Evolutionary conservation across 2,329 filamentous ascomycete genomes (phyloP).

Genomic region (Basipetospora chlamydospora): DNA sequence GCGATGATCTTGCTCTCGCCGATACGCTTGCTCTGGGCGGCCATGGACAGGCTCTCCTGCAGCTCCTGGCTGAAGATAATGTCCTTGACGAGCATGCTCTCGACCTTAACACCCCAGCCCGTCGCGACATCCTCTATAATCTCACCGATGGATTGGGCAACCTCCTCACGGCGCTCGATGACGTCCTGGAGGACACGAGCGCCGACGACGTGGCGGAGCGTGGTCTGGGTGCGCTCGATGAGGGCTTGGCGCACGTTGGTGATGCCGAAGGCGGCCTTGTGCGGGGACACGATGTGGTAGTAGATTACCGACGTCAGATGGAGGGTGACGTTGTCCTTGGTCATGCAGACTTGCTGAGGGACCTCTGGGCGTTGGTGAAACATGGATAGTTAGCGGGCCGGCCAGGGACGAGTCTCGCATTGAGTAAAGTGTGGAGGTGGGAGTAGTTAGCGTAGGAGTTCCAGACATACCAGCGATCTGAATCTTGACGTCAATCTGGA

Average conservation of each 20-base stretch:
- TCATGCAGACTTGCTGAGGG: conserved; percentile 95
- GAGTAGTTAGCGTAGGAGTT: conserved; percentile 11
- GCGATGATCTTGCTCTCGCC: conserved; percentile 98
- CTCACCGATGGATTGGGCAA: conserved; percentile 86
- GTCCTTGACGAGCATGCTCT: conserved; percentile 98
- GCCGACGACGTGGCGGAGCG: conserved; percentile 88
- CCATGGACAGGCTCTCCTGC: conserved; percentile 95
- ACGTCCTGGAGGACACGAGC: conserved; percentile 93
- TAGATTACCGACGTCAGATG: conserved; percentile 95
- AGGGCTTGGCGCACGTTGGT: conserved; percentile 91
- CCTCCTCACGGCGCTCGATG: conserved; percentile 94
- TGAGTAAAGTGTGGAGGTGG: conserved; percentile 5
- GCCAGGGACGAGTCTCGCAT: too few relatives aligned
- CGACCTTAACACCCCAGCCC: conserved; percentile 90
- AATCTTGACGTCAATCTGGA: conserved; percentile 96
- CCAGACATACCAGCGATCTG: conserved; percentile 56
- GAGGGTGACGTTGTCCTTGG: conserved; percentile 95
- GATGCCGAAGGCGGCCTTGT: conserved; percentile 96
- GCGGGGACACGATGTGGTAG: conserved; percentile 90
- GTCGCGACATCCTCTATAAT: conserved; percentile 93
- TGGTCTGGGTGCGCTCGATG: conserved; percentile 94
- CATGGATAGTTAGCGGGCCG: too few relatives aligned
- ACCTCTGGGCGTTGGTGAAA: conserved; percentile 41
- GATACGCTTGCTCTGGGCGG: conserved; percentile 94
- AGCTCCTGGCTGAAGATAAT: conserved; percentile 94